These are phyloP conservation scores for Oxytropis ochrocephala DNA, from an alignment of 306 rosid species.

Conservation along the genomic window DNA sequence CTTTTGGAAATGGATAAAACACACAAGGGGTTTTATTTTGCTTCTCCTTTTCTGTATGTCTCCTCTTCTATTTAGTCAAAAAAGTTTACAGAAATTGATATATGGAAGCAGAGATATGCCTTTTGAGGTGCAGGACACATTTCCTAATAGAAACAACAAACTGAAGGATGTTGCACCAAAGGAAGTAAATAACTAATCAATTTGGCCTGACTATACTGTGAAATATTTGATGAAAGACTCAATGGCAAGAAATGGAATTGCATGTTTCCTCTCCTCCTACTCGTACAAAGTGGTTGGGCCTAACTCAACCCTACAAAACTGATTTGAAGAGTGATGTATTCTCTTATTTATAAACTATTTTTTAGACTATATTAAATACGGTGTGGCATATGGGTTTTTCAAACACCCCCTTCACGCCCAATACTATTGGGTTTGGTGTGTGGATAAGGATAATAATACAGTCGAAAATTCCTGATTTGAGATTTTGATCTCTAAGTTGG, in stretches of 20 bases:
- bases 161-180: neutral
- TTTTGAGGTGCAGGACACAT: neutral
- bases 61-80: neutral
- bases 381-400: no score
- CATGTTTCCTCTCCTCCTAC: neutral
- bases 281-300: no score
- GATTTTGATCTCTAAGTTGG: no score
- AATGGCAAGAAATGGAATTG: neutral
- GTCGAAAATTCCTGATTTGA: no score
- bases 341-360: no score
- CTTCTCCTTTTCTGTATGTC: neutral
- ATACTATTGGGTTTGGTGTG: no score
- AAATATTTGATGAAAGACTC: neutral
- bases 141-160: neutral
- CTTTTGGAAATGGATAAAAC: slow-evolving; percentile 21
- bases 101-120: neutral
- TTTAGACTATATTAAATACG: no score
- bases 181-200: neutral
- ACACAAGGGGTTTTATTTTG: neutral
- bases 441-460: no score
- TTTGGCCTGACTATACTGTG: neutral
- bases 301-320: no score
- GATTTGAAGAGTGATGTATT: no score
- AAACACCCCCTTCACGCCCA: no score
- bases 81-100: neutral